Percentiles rank a stretch among this genome's conserved stretches.
Conservation (phyloP, 164 flowering plant species). For the Nymphaea colorata region DNA sequence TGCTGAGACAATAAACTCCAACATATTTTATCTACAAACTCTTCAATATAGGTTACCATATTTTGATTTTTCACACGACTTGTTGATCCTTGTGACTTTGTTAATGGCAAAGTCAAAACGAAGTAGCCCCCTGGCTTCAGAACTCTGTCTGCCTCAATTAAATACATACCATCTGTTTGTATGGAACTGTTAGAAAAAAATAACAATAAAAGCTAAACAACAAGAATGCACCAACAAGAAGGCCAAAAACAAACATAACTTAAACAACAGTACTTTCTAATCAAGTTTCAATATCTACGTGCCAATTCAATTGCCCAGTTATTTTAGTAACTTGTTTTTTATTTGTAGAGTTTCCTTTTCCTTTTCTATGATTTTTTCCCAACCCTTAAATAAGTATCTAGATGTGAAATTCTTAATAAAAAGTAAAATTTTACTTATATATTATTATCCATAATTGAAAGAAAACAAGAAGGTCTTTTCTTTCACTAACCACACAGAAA, state of each 20-base stretch:
- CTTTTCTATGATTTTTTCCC: too few species aligned
- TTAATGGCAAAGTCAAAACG: conserved; percentile 67
- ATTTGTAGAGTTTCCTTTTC: too few species aligned
- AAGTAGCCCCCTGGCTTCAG: conserved; percentile 96
- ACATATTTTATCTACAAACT: conserved; percentile 54
- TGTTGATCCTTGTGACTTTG: conserved; percentile 35
- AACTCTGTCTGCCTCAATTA: conserved; percentile 81
- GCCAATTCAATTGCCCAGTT: too few species aligned
- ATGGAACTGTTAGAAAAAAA: conserved; percentile 5
- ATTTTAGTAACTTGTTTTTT: too few species aligned
- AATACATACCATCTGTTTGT: conserved; percentile 63
- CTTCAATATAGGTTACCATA: conserved; percentile 43
- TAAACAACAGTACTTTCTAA: too few species aligned
- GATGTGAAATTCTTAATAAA: too few species aligned
- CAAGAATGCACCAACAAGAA: not conserved
- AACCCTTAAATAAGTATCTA: too few species aligned
- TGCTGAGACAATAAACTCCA: conserved; percentile 87
- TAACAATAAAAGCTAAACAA: not conserved
- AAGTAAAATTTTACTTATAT: too few species aligned
- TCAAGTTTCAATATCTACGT: too few species aligned
- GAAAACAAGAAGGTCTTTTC: too few species aligned
- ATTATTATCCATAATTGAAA: too few species aligned
- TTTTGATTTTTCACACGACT: conserved; percentile 29
- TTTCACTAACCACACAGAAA: too few species aligned
- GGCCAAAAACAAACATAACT: not conserved